Conservation (phyloP, 208 protist genomes). For the Blastocrithidia nonstop region DNA sequence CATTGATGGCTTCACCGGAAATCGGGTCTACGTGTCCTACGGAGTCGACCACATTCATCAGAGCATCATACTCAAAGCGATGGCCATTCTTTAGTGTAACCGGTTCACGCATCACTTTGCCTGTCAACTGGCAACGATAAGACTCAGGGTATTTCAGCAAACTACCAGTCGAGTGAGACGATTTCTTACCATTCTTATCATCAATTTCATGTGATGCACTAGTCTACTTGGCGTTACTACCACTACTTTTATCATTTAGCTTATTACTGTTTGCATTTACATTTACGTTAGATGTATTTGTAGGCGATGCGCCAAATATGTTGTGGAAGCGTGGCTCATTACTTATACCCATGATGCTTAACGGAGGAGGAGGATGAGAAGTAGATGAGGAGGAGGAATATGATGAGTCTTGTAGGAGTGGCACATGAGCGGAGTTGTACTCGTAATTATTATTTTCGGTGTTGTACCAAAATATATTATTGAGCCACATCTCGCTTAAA, state of each 20-base stretch:
- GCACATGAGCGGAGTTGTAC: no score
- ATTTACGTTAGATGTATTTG: no score
- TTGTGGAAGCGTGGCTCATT: no score
- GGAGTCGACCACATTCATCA: constrained; percentile 52
- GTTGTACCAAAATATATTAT: constrained; percentile 6
- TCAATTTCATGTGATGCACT: no score
- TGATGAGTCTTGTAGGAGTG: no score
- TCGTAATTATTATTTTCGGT: not conserved
- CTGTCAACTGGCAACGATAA: constrained; percentile 71
- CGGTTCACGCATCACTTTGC: constrained; percentile 79
- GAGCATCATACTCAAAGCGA: constrained; percentile 63
- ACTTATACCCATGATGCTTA: no score
- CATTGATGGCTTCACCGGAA: constrained; percentile 46
- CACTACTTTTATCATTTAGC: not conserved
- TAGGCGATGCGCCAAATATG: no score
- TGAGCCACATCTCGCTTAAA: constrained; percentile 30
- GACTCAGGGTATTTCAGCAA: constrained; percentile 31
- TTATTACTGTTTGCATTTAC: not conserved
- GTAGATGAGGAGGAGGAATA: no score
- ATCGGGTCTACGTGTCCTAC: constrained; percentile 80
- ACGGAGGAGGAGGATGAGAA: no score
- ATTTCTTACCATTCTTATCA: no score
- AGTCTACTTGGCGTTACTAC: not conserved
- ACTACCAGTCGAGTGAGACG: no score
- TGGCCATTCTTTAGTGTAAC: constrained; percentile 65